These are phyloP conservation scores for Blastocrithidia nonstop DNA, from an alignment of 208 protist genomes.

Conservation along the genomic window DNA sequence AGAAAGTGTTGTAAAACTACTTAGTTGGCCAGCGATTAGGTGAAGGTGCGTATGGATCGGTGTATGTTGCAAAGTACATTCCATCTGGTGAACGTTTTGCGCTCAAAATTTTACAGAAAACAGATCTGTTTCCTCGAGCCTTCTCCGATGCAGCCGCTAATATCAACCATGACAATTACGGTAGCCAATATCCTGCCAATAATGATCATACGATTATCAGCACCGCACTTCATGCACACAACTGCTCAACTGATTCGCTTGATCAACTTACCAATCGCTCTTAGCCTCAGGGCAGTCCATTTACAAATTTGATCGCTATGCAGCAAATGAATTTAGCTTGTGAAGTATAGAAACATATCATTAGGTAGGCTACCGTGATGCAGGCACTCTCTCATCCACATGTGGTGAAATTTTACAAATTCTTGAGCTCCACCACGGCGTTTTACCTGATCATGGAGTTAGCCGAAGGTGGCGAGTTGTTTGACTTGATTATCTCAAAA, in stretches of 20 bases:
- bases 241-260: too few relatives aligned
- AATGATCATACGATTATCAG: too few relatives aligned
- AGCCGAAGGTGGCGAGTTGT: conserved; percentile 86
- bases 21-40: conserved; percentile 65
- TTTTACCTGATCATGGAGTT: conserved; percentile 88
- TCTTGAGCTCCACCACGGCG: conserved; percentile 61
- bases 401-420: conserved; percentile 81
- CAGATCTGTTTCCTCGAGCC: conserved; percentile 25
- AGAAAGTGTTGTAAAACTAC: conserved; percentile 55
- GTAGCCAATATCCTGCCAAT: too few relatives aligned
- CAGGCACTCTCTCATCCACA: conserved; percentile 79
- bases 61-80: conserved; percentile 68
- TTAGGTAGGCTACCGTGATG: conserved; percentile 81
- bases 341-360: conserved; percentile 35
- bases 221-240: too few relatives aligned
- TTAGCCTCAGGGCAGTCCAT: too few relatives aligned
- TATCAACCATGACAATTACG: too few relatives aligned
- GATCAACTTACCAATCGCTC: background rate
- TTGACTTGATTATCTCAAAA: conserved; percentile 83
- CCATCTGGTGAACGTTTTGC: conserved; percentile 65
- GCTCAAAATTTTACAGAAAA: conserved; percentile 77
- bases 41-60: conserved; percentile 79
- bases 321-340: too few relatives aligned
- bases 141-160: background rate
- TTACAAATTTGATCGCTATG: too few relatives aligned